Conservation (phyloP, 441 rosid genomes). For the Brassica hybrid region DNA sequence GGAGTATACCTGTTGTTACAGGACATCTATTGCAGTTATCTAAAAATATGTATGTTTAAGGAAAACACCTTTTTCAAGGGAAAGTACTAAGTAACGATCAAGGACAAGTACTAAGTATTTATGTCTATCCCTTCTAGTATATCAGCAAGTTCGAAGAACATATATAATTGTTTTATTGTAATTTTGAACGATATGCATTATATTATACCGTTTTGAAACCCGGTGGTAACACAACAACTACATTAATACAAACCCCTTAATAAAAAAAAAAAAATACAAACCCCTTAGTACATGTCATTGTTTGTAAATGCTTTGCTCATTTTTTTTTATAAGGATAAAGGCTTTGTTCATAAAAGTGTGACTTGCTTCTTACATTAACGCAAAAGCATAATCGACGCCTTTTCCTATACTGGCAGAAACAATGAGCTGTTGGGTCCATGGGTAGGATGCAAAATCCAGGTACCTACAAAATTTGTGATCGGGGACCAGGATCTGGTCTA, state of each 20-base stretch:
- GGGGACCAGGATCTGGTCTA: slow-evolving; percentile 35
- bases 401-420: slow-evolving; percentile 34
- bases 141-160: neutral
- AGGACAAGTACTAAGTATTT: neutral
- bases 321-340: no score
- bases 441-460: slow-evolving; percentile 36
- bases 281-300: neutral
- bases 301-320: neutral
- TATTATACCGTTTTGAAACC: neutral
- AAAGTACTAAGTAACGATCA: no score
- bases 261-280: neutral
- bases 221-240: neutral
- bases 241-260: neutral
- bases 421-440: slow-evolving; percentile 43
- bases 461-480: slow-evolving; percentile 36
- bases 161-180: neutral
- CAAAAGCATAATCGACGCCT: neutral
- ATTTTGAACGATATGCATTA: neutral
- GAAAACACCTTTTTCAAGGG: neutral
- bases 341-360: no score
- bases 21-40: neutral
- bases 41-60: no score
- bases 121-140: neutral
- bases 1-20: neutral
- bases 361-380: neutral